Evolutionary conservation across 2,329 filamentous ascomycete genomes (phyloP).

Genomic region (Ceratocystis diversiconidia): DNA sequence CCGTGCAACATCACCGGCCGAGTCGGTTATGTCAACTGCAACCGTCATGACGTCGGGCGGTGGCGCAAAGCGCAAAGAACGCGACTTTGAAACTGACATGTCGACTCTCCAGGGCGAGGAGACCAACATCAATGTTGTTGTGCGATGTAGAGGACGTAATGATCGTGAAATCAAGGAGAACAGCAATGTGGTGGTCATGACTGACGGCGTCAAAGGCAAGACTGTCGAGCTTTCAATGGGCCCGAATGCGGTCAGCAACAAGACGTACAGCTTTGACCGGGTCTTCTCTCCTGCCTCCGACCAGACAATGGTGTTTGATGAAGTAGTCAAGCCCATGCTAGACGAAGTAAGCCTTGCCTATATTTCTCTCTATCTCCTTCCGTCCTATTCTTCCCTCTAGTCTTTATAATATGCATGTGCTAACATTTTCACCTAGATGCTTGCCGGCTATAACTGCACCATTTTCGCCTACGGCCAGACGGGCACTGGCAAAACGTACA

Average conservation of each 20-base stretch:
- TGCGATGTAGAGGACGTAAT: conserved; percentile 82
- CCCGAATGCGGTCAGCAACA: conserved; percentile 81
- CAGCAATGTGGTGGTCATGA: conserved; percentile 79
- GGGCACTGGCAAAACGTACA: conserved; percentile 96
- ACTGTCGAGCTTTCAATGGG: conserved; percentile 82
- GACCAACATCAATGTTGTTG: conserved; percentile 96
- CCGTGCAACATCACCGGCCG: conserved; percentile 52
- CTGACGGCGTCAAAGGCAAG: conserved; percentile 77
- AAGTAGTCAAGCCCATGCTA: conserved; percentile 82
- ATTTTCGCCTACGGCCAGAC: conserved; percentile 98
- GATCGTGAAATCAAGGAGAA: conserved; percentile 89
- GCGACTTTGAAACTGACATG: conserved; percentile 57
- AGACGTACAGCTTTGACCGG: conserved; percentile 91
- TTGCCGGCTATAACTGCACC: conserved; percentile 91
- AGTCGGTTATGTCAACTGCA: conserved; percentile 44
- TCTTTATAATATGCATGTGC: not conserved
- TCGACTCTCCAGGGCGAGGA: conserved; percentile 49
- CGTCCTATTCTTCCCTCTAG: not conserved
- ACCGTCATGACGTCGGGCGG: conserved; percentile 35
- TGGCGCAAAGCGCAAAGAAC: conserved; percentile 64
- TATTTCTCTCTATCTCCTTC: not conserved
- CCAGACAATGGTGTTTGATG: conserved; percentile 86
- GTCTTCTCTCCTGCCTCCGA: conserved; percentile 93
- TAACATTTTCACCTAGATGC: conserved; percentile 45
- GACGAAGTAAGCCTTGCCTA: conserved; percentile 55